Evolutionary conservation across 306 rosid genomes (phyloP), one percentile per base, ranked within the genome.

Genomic region (Cyclanthera cordifolia): DNA sequence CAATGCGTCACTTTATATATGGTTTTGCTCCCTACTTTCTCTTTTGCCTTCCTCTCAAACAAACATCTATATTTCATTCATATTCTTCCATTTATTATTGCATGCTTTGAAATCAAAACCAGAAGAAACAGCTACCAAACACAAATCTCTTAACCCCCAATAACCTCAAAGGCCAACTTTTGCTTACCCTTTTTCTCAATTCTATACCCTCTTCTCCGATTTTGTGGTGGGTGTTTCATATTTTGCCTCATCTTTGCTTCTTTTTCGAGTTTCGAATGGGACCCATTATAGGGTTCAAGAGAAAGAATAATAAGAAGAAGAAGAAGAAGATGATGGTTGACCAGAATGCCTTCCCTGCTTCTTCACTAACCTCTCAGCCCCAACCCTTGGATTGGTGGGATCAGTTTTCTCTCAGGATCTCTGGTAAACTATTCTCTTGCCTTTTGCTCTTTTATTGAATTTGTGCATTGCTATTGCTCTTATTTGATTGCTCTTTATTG

Each of bases 311-410:
- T n/a, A n/a, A 4, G 37, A 32, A 32, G 37, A 32, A 4, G 5
- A 32, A 32, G 79, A 91, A 76, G 90, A 91, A 79, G 87, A 82
- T 79, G 64, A 84, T 77, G 77, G 84, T 79, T 82, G 84, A 78
- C 72, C 82, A 86, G 63, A 80, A 84, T 79, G 84, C 51, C 79
- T 69, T 83, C 72, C 77, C 73, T 67, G 77, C 81, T 74, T 78
- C 82, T 74, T 77, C 86, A 74, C 73, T 82, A 53, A 72, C 67
- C 48, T 72, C 85, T 52, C 89, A 81, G 46, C 71, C 54, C 43
- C 81, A 61, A 68, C 80, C 91, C 69, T 63, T 71, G 78, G 97
- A 91, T 86, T 88, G 95, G 97, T 91, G 97, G 97, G 84, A 82
- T 28, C 85, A 71, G 72, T 91, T 91, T 75, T 83, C 91, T 53